Base-by-base conservation (phyloP, 805 yeast genomes). In the Lipomyces chichibuensis region DNA sequence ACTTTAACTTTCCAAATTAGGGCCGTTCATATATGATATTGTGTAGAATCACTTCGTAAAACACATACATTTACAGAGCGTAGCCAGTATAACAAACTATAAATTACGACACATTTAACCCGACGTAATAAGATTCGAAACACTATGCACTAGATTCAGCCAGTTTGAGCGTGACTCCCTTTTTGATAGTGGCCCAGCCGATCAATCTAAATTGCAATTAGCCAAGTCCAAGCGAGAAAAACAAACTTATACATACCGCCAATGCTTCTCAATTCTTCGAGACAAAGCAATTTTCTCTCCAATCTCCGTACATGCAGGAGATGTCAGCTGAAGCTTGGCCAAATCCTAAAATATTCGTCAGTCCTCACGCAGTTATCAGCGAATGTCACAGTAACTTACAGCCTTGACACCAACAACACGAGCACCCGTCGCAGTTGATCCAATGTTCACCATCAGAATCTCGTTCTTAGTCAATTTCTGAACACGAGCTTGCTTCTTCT, bases 361-460 rank as follows among this genome's bases (percentile, higher is more conserved):
- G 49, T n/a, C 8, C 17, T 37, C 49, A n/a, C 6, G 49, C 7
- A 17, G 8, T 43, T 6, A 17, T n/a, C 49, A 17, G 49, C 23
- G 14, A 37, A 43, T 17, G 2, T n/a, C 23, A 43, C 6, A 8
- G 11, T 17, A 32, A 29, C 60, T 14, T 57, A 52, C 60, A 69
- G 98, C 98, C 81, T 92, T 91, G 64, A 95, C 98, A 60, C 97
- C 97, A 74, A 92, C 89, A 73, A 95, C 99, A 81, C 98, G 90
- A 65, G 99, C 99, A 82, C 99, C 99, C 39, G 98, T 92, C 64
- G 99, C 98, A 60, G 98, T 95, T 33, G 99, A 95, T 71, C 99
- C 99, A 76, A 95, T 96, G 80, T 96, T 95, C 62, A 95, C 99
- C 99, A 95, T 96, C 78, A 95, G 86, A 73, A 95, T 97, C 81